These are phyloP conservation scores for Aquilaria agallochum DNA, from an alignment of 441 rosid genomes.

Conservation along the genomic window DNA sequence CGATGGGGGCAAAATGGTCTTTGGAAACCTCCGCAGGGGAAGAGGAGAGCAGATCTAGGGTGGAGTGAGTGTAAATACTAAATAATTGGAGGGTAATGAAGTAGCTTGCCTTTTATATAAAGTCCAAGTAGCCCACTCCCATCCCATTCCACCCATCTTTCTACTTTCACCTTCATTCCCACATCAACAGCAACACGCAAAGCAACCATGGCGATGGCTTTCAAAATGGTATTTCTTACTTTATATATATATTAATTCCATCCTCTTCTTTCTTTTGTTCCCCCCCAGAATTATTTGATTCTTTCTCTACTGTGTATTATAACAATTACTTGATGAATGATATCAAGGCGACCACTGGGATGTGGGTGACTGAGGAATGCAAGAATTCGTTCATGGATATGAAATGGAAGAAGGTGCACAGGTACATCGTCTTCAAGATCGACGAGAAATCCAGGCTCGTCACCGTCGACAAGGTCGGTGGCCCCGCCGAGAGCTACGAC, in stretches of 20 bases:
- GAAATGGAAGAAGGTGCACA: slow-evolving; percentile 88
- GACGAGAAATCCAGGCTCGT: slow-evolving; percentile 76
- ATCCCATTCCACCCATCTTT: slow-evolving; percentile 6
- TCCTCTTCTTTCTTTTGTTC: background rate
- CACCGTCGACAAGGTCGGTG: slow-evolving; percentile 82
- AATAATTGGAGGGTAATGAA: slow-evolving; percentile 19
- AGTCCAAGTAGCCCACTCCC: background rate
- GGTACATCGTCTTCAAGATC: slow-evolving; percentile 81
- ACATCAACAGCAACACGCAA: background rate
- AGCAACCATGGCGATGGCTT: slow-evolving; percentile 89
- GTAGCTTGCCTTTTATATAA: slow-evolving; percentile 23
- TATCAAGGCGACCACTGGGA: slow-evolving; percentile 66
- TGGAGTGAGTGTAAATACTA: slow-evolving; percentile 27
- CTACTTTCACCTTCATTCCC: background rate
- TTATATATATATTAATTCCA: no score
- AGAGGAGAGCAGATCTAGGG: background rate
- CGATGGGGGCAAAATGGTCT: background rate
- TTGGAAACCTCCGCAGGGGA: background rate
- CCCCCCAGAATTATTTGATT: background rate
- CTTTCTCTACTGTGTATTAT: background rate
- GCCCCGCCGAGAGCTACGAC: slow-evolving; percentile 61
- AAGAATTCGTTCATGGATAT: slow-evolving; percentile 83
- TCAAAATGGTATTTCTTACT: slow-evolving; percentile 62
- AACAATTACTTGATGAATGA: background rate
- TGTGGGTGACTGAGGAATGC: slow-evolving; percentile 89